Evolutionary conservation across 176 grass and related monocot genomes (phyloP), one percentile per base, ranked within the genome.

Genomic region (Neostapfia colusana): DNA sequence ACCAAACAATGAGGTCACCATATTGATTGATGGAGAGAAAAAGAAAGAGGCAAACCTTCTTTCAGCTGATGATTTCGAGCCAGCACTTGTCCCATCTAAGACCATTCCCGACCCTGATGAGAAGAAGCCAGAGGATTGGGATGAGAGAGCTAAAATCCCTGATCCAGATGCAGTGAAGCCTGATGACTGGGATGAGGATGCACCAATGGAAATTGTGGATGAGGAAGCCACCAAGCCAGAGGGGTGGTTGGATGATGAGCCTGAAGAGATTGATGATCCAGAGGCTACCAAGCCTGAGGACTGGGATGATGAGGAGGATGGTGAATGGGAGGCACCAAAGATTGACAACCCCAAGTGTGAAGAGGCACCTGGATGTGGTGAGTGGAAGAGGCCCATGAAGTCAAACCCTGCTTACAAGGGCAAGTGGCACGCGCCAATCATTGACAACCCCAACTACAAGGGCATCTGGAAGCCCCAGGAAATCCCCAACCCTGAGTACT

Each of bases 221-320:
- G 84, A 85, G 59, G 91, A 95, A 70, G 95, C 95, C 20, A 82
- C 74, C 49, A 99, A 99, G 79, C 95, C 95, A 23, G 91, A 92
- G 67, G 95, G 95, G 38, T 99, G 95, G 95, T 43, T 99, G 87
- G 91, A 99, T 81, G 89, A 95, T 39, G 95, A 99, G 43, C 95
- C 91, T 13, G 95, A 95, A 69, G 95, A 99, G 78, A 86, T 95
- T 78, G 87, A 95, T 78, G 95, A 99, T 34, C 95, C 95, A 5
- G 91, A 95, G 72, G 83, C 95, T 49, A 14, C 62, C 58, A 95
- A 99, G 82, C 95, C 95, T 20, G 92, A 99, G 77, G 95, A 99
- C 31, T 99, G 95, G 95, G 95, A 99, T 57, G 95, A 99, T 60
- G 95, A 99, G 74, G 95, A 99, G 80, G 95, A 99, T 92, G 95